Base-by-base conservation (phyloP, 352 stramenopile species). In the Phytophthora cajani region DNA sequence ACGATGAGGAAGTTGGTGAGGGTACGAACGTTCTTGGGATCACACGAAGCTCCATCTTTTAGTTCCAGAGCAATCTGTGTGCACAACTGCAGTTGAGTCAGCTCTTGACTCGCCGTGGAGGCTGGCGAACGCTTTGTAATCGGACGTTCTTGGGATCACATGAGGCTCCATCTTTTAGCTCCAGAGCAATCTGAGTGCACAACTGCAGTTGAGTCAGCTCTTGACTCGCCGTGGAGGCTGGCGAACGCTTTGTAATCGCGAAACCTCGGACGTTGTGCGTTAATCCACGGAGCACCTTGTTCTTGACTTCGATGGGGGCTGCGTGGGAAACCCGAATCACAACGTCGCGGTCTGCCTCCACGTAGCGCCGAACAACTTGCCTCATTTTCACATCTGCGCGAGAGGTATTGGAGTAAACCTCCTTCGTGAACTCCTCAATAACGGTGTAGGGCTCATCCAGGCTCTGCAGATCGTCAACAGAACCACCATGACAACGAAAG, bases 1-100 rank as follows among this genome's bases (percentile, higher is more conserved):
- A 27, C 63, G 23, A 77, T 62, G 11, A 71, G 59, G 55, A 77
- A 77, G 25, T 64, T 69, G 2, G 65, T 77, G 4, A 77, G 54
- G 10, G 55, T 55, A 19, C 60, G 33, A 0, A 77, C 38, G 32
- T 57, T 64, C 6, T 44, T 67, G 2, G 32, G 21, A n/a, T 69
- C 49, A 23, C 58, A 61, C 3, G 50, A 19, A 40, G 25, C 32
- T 17, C 50, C 70, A 23, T 58, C 58, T 1, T 74, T 46, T n/a
- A 52, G 30, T 25, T 60, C 49, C 23, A 74, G 17, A n/a, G 44
- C 53, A 16, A 77, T 71, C 19, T 64, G 60, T 9, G 62, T 68
- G 50, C 65, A 77, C 49, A 74, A 49, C 42, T 71, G 60, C 16
- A 77, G 60, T 54, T 67, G 51, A 46, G 66, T 59, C 42, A 65